Evolutionary conservation across 169 alveolate species (phyloP).

Genomic region (Plasmodium malariae): DNA sequence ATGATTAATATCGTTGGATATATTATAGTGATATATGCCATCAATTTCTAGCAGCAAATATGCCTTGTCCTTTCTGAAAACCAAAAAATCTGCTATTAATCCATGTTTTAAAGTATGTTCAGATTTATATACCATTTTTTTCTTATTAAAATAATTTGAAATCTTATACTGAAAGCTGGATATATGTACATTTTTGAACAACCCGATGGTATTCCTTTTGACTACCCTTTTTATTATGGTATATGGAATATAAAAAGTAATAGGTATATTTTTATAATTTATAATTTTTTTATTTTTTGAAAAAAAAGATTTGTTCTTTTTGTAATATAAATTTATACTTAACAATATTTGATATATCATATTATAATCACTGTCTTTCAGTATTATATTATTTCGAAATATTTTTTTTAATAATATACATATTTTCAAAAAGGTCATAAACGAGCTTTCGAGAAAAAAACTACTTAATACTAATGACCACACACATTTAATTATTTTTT

Average conservation of each 20-base stretch:
- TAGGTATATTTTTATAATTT: not conserved
- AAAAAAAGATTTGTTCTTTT: constrained; percentile 3
- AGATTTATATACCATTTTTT: constrained; percentile 47
- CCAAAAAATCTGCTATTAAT: constrained; percentile 44
- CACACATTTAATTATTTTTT: constrained; percentile 34
- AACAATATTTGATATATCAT: constrained; percentile 46
- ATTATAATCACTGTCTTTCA: constrained; percentile 50
- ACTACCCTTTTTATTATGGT: constrained; percentile 31
- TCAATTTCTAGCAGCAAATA: constrained; percentile 44
- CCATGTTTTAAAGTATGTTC: constrained; percentile 60
- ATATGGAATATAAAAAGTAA: constrained; percentile 42
- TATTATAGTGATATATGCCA: constrained; percentile 62
- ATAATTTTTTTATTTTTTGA: not conserved
- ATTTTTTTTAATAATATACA: constrained; percentile 41
- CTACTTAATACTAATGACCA: constrained; percentile 34
- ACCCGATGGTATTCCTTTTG: not conserved
- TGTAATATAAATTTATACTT: constrained; percentile 47
- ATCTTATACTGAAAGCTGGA: constrained; percentile 73
- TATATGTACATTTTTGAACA: constrained; percentile 32
- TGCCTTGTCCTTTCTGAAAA: constrained; percentile 26
- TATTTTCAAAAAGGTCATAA: constrained; percentile 46
- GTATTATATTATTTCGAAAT: not conserved
- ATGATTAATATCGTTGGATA: constrained; percentile 26
- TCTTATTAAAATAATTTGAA: constrained; percentile 45
- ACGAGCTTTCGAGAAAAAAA: constrained; percentile 32